phyloP scores from a whole-genome alignment of 495 filamentous ascomycete genomes.

The Bryoglossum gracile region DNA sequence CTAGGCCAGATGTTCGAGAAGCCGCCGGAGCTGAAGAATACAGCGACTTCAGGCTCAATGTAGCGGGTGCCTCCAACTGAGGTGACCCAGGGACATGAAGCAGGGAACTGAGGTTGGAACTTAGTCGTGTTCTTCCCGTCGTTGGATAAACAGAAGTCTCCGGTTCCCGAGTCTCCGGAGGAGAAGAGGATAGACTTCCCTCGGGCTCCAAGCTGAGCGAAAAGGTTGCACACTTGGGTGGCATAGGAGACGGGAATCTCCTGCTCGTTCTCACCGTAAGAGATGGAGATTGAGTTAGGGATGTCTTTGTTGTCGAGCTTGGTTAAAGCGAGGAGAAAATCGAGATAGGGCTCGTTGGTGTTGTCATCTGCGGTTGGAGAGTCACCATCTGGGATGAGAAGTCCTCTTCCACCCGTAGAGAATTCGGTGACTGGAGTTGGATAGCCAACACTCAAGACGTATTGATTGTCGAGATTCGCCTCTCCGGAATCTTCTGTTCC shows the following conservation, averaged over 20 bases:
- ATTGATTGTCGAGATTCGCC: conserved; percentile 67
- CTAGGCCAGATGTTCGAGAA: conserved; percentile 62
- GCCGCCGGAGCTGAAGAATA: conserved; percentile 56
- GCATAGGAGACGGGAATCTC: conserved; percentile 57
- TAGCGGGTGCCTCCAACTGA: conserved; percentile 62
- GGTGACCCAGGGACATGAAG: conserved; percentile 71
- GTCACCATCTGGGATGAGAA: conserved; percentile 47
- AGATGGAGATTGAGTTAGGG: conserved; percentile 64
- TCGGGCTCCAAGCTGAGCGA: conserved; percentile 62
- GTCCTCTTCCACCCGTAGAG: conserved; percentile 56
- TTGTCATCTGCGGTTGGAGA: conserved; percentile 35
- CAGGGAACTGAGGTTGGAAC: conserved; percentile 65
- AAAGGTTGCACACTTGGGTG: conserved; percentile 51
- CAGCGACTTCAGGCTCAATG: conserved; percentile 47
- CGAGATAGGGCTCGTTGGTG: conserved; percentile 72
- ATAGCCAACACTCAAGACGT: conserved; percentile 52
- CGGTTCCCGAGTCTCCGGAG: conserved; percentile 63
- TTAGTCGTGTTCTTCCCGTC: conserved; percentile 52
- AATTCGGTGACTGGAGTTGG: conserved; percentile 54
- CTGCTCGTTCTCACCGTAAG: conserved; percentile 62
- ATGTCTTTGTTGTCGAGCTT: conserved; percentile 48
- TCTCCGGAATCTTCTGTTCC: conserved; percentile 42
- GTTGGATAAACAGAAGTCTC: conserved; percentile 48
- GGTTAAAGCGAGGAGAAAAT: conserved; percentile 63
- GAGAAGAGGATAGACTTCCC: conserved; percentile 65